Percentiles rank a stretch among this genome's conserved stretches.
phyloP scores from a whole-genome alignment of 2,329 filamentous ascomycete species.

The Nothophoma quercina region DNA sequence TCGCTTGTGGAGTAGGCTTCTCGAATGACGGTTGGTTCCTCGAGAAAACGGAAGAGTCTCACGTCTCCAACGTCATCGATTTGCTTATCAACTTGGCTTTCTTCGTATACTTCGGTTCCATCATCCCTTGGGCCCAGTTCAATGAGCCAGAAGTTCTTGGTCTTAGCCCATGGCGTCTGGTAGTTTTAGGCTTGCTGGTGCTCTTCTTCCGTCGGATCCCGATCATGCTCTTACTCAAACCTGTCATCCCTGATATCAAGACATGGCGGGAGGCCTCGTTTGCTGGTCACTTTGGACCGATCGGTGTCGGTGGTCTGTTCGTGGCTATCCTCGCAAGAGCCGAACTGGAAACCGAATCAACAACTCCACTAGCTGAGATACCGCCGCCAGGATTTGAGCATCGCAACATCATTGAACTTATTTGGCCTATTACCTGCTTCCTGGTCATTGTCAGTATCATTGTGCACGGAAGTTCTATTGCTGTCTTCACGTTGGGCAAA shows the following conservation, averaged over 20 bases:
- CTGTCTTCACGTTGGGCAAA: slow-evolving; percentile 96
- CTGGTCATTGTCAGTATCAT: slow-evolving; percentile 93
- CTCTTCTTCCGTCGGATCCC: slow-evolving; percentile 96
- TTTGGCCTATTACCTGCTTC: slow-evolving; percentile 96
- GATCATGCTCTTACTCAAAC: slow-evolving; percentile 90
- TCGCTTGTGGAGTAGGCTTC: slow-evolving; percentile 96
- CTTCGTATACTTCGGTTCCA: slow-evolving; percentile 96
- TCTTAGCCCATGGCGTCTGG: slow-evolving; percentile 83
- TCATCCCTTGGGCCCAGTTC: slow-evolving; percentile 94
- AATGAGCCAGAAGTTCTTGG: slow-evolving; percentile 75
- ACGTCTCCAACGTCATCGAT: slow-evolving; percentile 99
- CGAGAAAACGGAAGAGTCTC: slow-evolving; percentile 96
- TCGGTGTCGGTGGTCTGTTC: slow-evolving; percentile 96
- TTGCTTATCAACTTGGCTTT: slow-evolving; percentile 95
- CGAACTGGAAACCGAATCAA: slow-evolving; percentile 80
- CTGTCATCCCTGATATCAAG: slow-evolving; percentile 94
- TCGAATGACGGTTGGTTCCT: slow-evolving; percentile 99
- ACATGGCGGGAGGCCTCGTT: slow-evolving; percentile 98
- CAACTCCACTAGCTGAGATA: slow-evolving; percentile 74
- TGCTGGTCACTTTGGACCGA: slow-evolving; percentile 96
- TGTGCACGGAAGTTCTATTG: slow-evolving; percentile 96
- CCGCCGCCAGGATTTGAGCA: slow-evolving; percentile 66
- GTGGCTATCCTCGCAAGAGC: slow-evolving; percentile 90
- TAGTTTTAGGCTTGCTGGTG: slow-evolving; percentile 93
- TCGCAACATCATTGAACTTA: slow-evolving; percentile 78